Evolutionary conservation across 2,329 filamentous ascomycete genomes (phyloP), one percentile per base, ranked within the genome.

Genomic region (Pseudocercospora musae): DNA sequence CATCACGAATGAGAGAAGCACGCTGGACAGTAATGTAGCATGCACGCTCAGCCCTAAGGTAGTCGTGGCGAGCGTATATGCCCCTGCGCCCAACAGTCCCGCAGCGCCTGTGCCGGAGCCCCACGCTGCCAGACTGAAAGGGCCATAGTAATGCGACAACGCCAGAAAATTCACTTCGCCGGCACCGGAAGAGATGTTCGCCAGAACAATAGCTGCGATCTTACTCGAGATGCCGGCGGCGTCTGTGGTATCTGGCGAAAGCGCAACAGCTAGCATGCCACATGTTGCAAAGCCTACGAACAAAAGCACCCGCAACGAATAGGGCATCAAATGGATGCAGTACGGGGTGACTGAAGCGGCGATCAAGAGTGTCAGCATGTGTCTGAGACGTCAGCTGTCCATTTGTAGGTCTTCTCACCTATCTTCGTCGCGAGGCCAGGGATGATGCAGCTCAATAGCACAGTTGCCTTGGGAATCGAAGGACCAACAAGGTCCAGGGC

Each of bases 401-500:
- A 40, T 6, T 15, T 40, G 37, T 40, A 40, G 27, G 15, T 40
- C n/a, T 40, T 40, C 37, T 40, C 4, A 40, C 37, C 37, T 49
- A 59, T 44, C 56, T 62, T 62, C 56, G 89, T 91, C 59, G 90
- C 76, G 77, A 99, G 96, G 10, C 91, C 92, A 1, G 95, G 95
- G 21, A 96, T 81, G 59, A 98, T 92, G 76, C 97, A 92, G 75
- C 92, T 92, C 65, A 98, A 90, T 59, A 98, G 88, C 59, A 99
- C 94, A 60, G 96, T 85, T 70, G 91, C 92, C 77, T 98, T 98
- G 55, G 95, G 95, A 1, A 97, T 83, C 67, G 82, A 76, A 31
- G 91, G 89, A 37, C 94, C 94, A 70, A 98, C 95, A 65, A 99
- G 90, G 73, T 99, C 95, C 71, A 97, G 90, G 3, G 95, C 95